These are phyloP conservation scores for Carex pumila DNA, from an alignment of 176 grass and related monocot genomes.

Conservation along the genomic window DNA sequence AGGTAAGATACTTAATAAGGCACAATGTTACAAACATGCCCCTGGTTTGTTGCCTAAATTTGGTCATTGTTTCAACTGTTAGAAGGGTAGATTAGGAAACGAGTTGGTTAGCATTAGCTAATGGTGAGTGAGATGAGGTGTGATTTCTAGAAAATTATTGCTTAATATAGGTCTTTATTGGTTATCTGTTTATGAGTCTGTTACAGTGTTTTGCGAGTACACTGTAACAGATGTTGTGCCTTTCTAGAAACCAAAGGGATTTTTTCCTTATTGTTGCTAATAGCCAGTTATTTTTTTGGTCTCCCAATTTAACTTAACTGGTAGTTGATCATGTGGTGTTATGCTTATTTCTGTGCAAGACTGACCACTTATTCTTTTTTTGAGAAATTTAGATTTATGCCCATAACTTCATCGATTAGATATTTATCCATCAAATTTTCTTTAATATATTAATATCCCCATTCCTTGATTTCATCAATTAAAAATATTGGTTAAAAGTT, in stretches of 20 bases:
- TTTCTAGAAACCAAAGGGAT: not conserved
- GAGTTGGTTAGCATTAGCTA: not conserved
- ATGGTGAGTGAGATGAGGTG: not conserved
- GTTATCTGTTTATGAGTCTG: not conserved
- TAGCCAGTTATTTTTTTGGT: not conserved
- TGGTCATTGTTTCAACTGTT: not conserved
- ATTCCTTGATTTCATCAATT: too few relatives aligned
- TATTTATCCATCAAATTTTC: too few relatives aligned
- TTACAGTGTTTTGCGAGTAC: not conserved
- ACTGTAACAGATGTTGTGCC: not conserved
- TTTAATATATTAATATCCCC: too few relatives aligned
- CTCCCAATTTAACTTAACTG: too few relatives aligned
- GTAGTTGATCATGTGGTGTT: too few relatives aligned
- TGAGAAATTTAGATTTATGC: too few relatives aligned
- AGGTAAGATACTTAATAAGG: conserved; percentile 10
- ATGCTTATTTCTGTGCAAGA: too few relatives aligned
- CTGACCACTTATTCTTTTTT: too few relatives aligned
- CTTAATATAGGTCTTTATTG: not conserved
- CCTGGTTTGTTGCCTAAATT: not conserved
- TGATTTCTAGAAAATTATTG: not conserved
- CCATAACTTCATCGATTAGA: too few relatives aligned
- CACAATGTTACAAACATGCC: not conserved
- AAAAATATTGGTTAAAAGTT: too few relatives aligned
- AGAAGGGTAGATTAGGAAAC: not conserved
- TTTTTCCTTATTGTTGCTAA: not conserved